These are phyloP conservation scores for Streptanthus diversifolius DNA, from an alignment of 345 rosid genomes.

Conservation along the genomic window DNA sequence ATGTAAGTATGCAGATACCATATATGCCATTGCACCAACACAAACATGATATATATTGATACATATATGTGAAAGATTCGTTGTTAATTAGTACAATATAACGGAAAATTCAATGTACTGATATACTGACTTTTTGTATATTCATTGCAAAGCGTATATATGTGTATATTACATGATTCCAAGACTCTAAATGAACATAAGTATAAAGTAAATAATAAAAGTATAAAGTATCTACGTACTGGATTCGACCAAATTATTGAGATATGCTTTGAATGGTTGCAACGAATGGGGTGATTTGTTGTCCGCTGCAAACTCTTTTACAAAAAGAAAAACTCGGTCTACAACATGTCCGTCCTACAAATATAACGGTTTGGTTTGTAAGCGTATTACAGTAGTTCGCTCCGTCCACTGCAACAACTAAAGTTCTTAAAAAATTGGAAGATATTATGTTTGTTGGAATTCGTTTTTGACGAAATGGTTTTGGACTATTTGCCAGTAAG, in stretches of 20 bases:
- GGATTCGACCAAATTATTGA: background rate
- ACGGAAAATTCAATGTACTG: background rate
- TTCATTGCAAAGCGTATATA: background rate
- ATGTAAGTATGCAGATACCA: constrained; percentile 21
- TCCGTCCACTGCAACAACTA: background rate
- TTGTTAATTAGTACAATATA: background rate
- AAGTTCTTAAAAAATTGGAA: background rate
- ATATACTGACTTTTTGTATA: background rate
- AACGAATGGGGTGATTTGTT: background rate
- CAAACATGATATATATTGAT: background rate
- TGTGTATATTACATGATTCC: background rate
- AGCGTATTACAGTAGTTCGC: background rate
- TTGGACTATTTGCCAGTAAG: too few relatives aligned
- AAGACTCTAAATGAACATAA: background rate
- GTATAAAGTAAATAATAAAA: too few relatives aligned
- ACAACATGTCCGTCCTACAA: background rate
- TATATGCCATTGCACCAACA: background rate
- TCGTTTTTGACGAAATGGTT: too few relatives aligned
- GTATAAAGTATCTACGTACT: background rate
- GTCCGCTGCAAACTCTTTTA: background rate
- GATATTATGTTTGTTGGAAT: background rate
- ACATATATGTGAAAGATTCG: background rate
- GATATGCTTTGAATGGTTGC: background rate
- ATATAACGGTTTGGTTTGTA: background rate
- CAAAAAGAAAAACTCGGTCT: background rate